These are phyloP conservation scores for Hypomontagnella submonticulosa DNA, from an alignment of 495 filamentous ascomycete species.

Conservation along the genomic window DNA sequence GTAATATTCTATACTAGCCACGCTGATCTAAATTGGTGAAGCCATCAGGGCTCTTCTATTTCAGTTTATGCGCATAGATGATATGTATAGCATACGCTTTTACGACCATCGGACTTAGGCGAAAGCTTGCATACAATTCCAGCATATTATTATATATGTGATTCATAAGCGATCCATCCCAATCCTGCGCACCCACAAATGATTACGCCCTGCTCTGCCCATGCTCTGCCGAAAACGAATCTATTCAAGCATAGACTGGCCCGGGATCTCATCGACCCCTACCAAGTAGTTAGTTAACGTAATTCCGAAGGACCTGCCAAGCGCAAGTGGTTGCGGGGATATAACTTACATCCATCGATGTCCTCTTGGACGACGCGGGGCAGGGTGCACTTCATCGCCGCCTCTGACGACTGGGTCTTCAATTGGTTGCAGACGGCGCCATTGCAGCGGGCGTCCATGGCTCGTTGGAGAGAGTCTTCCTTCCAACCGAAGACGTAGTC, in stretches of 20 bases:
- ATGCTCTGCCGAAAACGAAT: too few species aligned
- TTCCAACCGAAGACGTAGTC: slow-evolving; percentile 56
- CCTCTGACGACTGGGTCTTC: slow-evolving; percentile 47
- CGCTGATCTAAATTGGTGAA: too few species aligned
- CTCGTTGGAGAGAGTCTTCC: slow-evolving; percentile 50
- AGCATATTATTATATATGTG: neutral
- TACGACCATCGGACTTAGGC: too few species aligned
- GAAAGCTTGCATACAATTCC: too few species aligned
- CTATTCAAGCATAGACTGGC: slow-evolving; percentile 28
- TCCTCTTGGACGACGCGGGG: slow-evolving; percentile 52
- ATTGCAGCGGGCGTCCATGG: slow-evolving; percentile 53
- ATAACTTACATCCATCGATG: slow-evolving; percentile 57
- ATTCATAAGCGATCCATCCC: slow-evolving; percentile 8
- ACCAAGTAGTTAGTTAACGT: slow-evolving; percentile 29
- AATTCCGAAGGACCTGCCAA: neutral
- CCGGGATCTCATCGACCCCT: slow-evolving; percentile 44
- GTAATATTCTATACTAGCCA: too few species aligned
- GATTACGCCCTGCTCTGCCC: neutral
- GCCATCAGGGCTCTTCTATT: too few species aligned
- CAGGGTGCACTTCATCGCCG: slow-evolving; percentile 54
- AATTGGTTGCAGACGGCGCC: slow-evolving; percentile 48
- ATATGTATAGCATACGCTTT: too few species aligned
- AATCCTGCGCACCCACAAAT: neutral
- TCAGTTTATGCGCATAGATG: too few species aligned
- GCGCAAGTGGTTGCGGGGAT: neutral